Evolutionary conservation across 352 stramenopile species (phyloP).

Genomic region (Phytopythium kandeliae): DNA sequence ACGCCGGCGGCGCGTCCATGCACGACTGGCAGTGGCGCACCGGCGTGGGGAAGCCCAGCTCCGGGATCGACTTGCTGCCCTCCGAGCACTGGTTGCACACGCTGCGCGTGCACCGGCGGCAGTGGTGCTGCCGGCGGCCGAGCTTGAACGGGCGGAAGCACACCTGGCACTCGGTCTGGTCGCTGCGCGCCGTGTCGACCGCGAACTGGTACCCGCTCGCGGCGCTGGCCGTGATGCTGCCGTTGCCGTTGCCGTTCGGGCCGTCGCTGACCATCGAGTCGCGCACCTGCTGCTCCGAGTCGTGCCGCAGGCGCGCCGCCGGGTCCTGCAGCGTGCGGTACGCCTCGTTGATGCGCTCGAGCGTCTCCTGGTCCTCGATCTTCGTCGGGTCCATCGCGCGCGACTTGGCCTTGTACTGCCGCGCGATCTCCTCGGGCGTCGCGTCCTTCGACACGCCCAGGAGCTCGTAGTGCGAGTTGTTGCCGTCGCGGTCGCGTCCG

Average conservation of each 20-base stretch:
- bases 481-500: slow-evolving; percentile 25
- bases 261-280: slow-evolving; percentile 37
- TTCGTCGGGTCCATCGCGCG: slow-evolving; percentile 60
- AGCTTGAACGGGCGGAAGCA: slow-evolving; percentile 86
- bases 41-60: slow-evolving; percentile 69
- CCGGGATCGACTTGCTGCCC: slow-evolving; percentile 76
- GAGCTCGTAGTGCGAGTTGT: slow-evolving; percentile 61
- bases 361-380: slow-evolving; percentile 53
- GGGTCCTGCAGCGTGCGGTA: slow-evolving; percentile 74
- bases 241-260: slow-evolving; percentile 16
- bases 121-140: slow-evolving; percentile 77
- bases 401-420: slow-evolving; percentile 70
- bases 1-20: slow-evolving; percentile 73
- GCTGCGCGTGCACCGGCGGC: slow-evolving; percentile 77
- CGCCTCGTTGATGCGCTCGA: slow-evolving; percentile 75
- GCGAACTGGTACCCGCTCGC: slow-evolving; percentile 38
- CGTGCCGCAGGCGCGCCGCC: slow-evolving; percentile 37
- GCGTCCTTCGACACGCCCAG: slow-evolving; percentile 65
- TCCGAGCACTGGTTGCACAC: slow-evolving; percentile 84
- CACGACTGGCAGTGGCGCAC: slow-evolving; percentile 81
- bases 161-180: slow-evolving; percentile 87
- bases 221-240: slow-evolving; percentile 21
- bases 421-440: slow-evolving; percentile 64
- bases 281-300: slow-evolving; percentile 48
- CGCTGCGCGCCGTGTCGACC: slow-evolving; percentile 69